These are phyloP conservation scores for Filosporella fistucella DNA, from an alignment of 495 filamentous ascomycete genomes.

Conservation along the genomic window DNA sequence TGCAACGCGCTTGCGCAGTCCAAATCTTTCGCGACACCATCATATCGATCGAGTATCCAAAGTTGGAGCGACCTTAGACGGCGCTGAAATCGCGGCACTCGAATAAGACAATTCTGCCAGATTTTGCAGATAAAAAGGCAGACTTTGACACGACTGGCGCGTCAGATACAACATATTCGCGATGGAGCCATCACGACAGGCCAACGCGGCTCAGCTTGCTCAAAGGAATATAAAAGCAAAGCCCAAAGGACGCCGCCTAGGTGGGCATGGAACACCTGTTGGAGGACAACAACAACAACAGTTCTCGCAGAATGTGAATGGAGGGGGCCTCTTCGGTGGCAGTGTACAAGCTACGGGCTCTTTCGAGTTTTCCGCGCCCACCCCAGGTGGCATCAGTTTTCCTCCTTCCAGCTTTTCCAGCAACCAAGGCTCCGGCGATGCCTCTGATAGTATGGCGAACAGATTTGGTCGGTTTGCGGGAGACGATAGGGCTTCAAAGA, in stretches of 20 bases:
- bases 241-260: slow-evolving; percentile 1
- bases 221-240: slow-evolving; percentile 20
- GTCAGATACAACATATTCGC: neutral
- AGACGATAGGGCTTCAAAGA: slow-evolving; percentile 11
- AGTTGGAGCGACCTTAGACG: no score
- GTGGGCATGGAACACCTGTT: neutral
- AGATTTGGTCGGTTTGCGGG: neutral
- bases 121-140: no score
- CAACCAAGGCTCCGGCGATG: slow-evolving; percentile 5
- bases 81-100: no score
- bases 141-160: no score
- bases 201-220: slow-evolving; percentile 24
- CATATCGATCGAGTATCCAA: neutral
- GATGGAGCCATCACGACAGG: slow-evolving; percentile 20
- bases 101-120: no score
- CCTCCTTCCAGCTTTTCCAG: slow-evolving; percentile 8
- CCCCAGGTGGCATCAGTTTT: slow-evolving; percentile 8
- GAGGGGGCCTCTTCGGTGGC: slow-evolving; percentile 19
- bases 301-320: neutral
- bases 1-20: neutral
- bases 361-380: neutral
- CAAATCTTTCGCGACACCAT: slow-evolving; percentile 4
- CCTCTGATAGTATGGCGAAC: slow-evolving; percentile 7
- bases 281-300: neutral
- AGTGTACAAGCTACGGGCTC: slow-evolving; percentile 7